Conservation (phyloP, 305 asterid species). For the Fraxinus sp. region DNA sequence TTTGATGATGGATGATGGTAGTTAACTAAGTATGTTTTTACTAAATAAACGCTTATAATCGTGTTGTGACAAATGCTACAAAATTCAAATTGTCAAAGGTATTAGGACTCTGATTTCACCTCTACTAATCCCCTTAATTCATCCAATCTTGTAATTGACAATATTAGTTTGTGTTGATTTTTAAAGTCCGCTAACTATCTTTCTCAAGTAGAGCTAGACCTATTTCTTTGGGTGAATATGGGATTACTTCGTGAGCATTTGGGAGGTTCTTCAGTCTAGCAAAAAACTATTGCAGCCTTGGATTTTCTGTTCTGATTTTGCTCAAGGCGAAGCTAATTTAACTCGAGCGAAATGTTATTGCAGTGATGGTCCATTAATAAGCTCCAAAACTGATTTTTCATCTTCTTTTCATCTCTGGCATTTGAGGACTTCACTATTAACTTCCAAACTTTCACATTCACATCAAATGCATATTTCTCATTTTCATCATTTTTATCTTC, state of each 20-base stretch:
- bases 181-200: not conserved
- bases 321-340: not conserved
- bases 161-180: not conserved
- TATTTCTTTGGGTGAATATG: not conserved
- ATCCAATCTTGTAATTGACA: not conserved
- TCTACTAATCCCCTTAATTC: not conserved
- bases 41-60: not conserved
- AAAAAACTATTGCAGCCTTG: not conserved
- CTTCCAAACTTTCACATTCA: not conserved
- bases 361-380: not conserved
- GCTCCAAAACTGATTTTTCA: not conserved
- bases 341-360: not conserved
- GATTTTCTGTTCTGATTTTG: not conserved
- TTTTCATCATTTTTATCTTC: not conserved
- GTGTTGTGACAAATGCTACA: not conserved
- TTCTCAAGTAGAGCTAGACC: not conserved
- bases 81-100: not conserved
- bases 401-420: not conserved
- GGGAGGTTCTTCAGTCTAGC: not conserved
- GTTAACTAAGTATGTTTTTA: not conserved
- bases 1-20: not conserved
- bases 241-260: not conserved
- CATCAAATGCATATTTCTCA: not conserved
- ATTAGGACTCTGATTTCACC: not conserved
- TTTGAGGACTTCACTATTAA: not conserved